phyloP scores from a whole-genome alignment of 805 yeast species.

The Brettanomyces anomalus region DNA sequence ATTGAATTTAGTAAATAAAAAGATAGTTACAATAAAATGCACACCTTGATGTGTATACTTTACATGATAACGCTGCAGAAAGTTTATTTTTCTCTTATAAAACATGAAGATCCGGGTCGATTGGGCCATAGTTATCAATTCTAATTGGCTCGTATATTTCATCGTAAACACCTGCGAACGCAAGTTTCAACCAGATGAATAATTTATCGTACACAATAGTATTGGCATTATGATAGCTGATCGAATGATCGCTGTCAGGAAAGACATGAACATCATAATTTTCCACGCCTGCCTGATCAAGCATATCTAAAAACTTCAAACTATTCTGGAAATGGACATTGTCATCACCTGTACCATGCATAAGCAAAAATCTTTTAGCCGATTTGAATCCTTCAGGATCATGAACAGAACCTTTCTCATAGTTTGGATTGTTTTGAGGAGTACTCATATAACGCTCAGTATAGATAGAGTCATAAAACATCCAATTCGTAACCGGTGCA shows the following conservation, averaged over 20 bases:
- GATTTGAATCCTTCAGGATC: slow-evolving; percentile 47
- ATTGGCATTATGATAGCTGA: slow-evolving; percentile 64
- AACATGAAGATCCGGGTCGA: background rate
- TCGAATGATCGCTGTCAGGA: slow-evolving; percentile 76
- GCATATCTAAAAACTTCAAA: slow-evolving; percentile 62
- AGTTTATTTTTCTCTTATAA: background rate
- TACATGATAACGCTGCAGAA: no score
- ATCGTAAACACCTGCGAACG: slow-evolving; percentile 43
- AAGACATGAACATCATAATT: slow-evolving; percentile 74
- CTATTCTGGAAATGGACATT: slow-evolving; percentile 94
- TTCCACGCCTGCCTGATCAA: slow-evolving; percentile 66
- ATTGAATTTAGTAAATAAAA: no score
- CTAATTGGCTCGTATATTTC: background rate
- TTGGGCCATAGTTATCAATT: no score
- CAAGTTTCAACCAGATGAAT: slow-evolving; percentile 53
- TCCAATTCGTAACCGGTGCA: slow-evolving; percentile 97
- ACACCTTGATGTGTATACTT: no score
- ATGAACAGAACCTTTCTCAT: slow-evolving; percentile 45
- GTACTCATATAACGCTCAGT: slow-evolving; percentile 92
- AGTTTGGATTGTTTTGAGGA: slow-evolving; percentile 57
- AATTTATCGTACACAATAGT: slow-evolving; percentile 61
- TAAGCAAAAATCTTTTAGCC: slow-evolving; percentile 62
- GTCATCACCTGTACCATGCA: slow-evolving; percentile 98
- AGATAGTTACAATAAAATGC: no score
- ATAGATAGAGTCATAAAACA: slow-evolving; percentile 82